These are phyloP conservation scores for Irpex sp. DNA, from an alignment of 1,284 basidiomycete species.

Conservation along the genomic window DNA sequence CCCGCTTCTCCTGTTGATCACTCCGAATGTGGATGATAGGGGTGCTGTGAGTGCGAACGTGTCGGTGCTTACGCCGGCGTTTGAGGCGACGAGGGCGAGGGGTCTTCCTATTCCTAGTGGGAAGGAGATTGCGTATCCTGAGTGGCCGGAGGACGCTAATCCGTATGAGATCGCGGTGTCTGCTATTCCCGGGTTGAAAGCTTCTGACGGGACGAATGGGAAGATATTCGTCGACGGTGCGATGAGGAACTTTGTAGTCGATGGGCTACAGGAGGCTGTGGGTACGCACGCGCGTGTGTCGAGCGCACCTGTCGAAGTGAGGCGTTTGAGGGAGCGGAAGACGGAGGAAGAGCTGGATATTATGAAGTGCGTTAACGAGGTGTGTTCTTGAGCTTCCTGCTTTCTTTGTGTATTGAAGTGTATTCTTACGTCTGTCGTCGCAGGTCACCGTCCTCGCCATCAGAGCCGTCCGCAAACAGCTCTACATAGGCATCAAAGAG, in stretches of 20 bases:
- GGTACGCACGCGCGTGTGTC: constrained; percentile 30
- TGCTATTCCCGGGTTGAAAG: constrained; percentile 31
- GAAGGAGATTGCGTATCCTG: constrained; percentile 43
- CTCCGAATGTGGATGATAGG: constrained; percentile 30
- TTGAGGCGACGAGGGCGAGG: constrained; percentile 70
- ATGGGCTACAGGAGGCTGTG: constrained; percentile 49
- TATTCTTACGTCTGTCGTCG: background rate
- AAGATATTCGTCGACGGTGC: constrained; percentile 59
- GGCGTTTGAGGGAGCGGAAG: constrained; percentile 67
- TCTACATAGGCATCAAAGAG: constrained; percentile 73
- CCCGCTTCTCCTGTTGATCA: constrained; percentile 67
- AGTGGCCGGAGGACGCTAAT: constrained; percentile 71
- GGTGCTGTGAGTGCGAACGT: constrained; percentile 37
- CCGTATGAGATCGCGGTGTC: constrained; percentile 56
- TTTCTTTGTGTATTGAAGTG: too few species aligned
- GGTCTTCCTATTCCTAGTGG: constrained; percentile 47
- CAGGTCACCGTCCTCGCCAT: constrained; percentile 76
- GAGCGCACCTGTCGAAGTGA: constrained; percentile 50
- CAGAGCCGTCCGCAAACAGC: constrained; percentile 52
- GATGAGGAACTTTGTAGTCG: constrained; percentile 55
- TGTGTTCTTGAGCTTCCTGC: constrained; percentile 23
- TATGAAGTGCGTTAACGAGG: constrained; percentile 77
- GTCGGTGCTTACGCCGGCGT: constrained; percentile 67
- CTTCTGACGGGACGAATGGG: constrained; percentile 10
- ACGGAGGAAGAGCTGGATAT: constrained; percentile 65